Evolutionary conservation across 257 asterid species (phyloP), one percentile per base, ranked within the genome.

Genomic region (Solanum okadae): DNA sequence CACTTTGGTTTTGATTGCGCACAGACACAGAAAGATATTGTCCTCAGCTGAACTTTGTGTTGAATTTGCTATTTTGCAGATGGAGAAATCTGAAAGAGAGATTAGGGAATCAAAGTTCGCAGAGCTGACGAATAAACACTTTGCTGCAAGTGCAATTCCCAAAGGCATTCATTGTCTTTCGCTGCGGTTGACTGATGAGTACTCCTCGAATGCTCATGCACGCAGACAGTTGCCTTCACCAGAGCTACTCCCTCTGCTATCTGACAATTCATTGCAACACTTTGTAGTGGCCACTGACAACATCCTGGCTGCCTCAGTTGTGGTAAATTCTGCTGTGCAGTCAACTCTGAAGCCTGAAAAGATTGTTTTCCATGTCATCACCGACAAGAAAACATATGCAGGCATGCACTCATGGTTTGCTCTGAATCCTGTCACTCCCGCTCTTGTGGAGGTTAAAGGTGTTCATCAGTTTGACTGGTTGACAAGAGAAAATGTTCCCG

Each of bases 341-440:
- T 93, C 99, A 90, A 94, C 98, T 82, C 86, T 89, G 56, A 90
- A 91, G 72, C 99, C 99, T 81, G 98, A 92, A 90, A 97, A 92
- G 91, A 93, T 96, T 87, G 95, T 97, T 91, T 97, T 97, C 93
- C 99, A 97, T 90, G 98, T 97, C 94, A 93, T 97, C 84, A 97
- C 99, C 11, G 99, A 97, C 95, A 97, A 97, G 93, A 97, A 97
- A 94, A 97, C 98, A 86, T 97, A 95, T 89, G 96, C 99, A 33
- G 98, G 96, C 92, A 97, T 97, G 99, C 99, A 97, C 91, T 95
- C 99, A 44, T 97, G 99, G 99, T 97, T 97, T 72, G 99, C 99
- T 44, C 88, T 97, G 91, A 95, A 97, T 93, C 92, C 98, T 25
- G 82, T 94, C 85, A 90, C 92, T 89, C 98, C 99, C 84, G 99